Conservation (phyloP, 106 monocot genomes). For the Amphibolis antarctica region DNA sequence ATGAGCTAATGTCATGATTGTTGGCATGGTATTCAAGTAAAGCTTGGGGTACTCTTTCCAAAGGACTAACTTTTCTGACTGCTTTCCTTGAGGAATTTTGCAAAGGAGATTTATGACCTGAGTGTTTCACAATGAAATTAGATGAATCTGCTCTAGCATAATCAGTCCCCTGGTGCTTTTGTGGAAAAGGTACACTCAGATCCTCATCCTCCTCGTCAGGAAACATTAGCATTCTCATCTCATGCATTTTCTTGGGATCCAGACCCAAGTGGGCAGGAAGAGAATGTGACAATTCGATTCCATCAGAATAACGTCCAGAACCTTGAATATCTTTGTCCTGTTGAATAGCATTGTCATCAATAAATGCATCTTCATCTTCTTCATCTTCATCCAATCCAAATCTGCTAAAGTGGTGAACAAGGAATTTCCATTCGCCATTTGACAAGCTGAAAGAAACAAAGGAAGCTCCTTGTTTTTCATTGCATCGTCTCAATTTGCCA, state of each 20-base stretch:
- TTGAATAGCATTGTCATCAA: constrained; percentile 44
- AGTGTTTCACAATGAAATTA: constrained; percentile 33
- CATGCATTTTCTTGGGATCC: constrained; percentile 86
- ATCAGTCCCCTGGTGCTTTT: constrained; percentile 21
- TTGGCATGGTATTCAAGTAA: constrained; percentile 58
- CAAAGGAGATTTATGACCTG: constrained; percentile 26
- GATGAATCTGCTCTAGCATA: constrained; percentile 40
- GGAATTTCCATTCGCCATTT: constrained; percentile 68
- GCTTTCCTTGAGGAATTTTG: constrained; percentile 36
- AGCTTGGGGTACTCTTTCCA: constrained; percentile 39
- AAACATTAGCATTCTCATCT: constrained; percentile 86
- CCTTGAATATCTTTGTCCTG: constrained; percentile 22
- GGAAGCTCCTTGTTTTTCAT: constrained; percentile 48
- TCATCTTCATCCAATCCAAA: constrained; percentile 69
- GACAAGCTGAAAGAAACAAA: constrained; percentile 59
- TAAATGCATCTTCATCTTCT: constrained; percentile 54
- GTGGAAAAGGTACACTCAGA: constrained; percentile 27
- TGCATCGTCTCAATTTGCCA: constrained; percentile 26
- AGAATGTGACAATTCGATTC: constrained; percentile 56
- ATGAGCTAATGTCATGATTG: constrained; percentile 28
- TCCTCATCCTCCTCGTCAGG: constrained; percentile 50
- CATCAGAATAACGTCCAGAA: constrained; percentile 16
- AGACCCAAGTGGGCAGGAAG: constrained; percentile 96
- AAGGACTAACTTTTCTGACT: constrained; percentile 24
- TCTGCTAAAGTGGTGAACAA: constrained; percentile 83